Evolutionary conservation across 2,329 filamentous ascomycete species (phyloP), one percentile per base, ranked within the genome.

Genomic region (Aschersonia sp.): DNA sequence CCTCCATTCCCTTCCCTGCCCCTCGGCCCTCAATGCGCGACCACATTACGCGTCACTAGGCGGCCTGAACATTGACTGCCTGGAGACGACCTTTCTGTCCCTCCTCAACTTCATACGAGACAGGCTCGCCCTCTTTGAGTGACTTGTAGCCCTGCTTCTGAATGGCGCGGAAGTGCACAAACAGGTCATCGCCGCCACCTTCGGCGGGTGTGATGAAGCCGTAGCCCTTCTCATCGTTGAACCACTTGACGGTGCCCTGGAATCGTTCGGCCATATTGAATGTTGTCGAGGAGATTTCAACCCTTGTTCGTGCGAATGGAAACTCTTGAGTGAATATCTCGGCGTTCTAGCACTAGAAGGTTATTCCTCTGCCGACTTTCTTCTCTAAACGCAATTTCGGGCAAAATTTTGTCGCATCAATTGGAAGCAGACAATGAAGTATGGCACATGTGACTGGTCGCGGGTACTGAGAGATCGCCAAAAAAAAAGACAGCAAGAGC

Each of bases 201-300:
- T 40, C 40, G 35, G 47, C 29, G 10, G 51, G 51, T 42, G 49
- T 54, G 46, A 54, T 49, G 49, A 54, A 54, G 12, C 52, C 52
- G 38, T 51, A 54, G 43, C 52, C 52, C 51, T 54, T 54, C 49
- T 54, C 52, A 31, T 54, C 52, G 47, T 52, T 54, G 49, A 52
- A 54, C 52, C 52, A 54, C 43, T 54, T 54, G 41, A 54, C 51
- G 32, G 38, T 43, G 30, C 52, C 52, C 28, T 4, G 35, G 30
- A 52, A 48, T 44, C 51, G 50, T 30, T 52, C 51, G 35, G 47
- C 35, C 51, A 53, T 53, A 29, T 48, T 50, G 35, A 12, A 9
- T n/a, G 40, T n/a, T 9, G 10, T 6, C 12, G 7, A 12, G 35
- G 35, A 38, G 12, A 38, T 38, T 38, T 38, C 35, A 38, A 38